Base-by-base conservation (phyloP, 768 basidiomycete genomes). In the Hortiboletus flavorubellus region DNA sequence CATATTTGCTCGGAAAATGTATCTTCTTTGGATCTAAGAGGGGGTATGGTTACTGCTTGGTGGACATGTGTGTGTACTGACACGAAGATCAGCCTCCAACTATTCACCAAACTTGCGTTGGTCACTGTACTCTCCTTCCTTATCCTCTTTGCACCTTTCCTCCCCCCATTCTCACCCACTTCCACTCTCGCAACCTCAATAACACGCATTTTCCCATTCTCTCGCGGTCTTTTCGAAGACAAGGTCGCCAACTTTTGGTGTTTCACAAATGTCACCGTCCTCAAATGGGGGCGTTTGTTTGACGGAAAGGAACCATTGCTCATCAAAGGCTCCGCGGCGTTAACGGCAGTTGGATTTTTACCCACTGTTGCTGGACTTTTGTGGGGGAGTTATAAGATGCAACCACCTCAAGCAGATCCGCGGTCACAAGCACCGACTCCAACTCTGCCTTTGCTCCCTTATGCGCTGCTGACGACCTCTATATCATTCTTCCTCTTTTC, bases 211-310 rank as follows among this genome's bases (percentile, higher is more conserved):
- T 98, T 98, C 68, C 95, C 95, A 0, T 93, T 98, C 67, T 79
- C 82, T 7, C 85, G 95, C 30, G 95, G 94, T 14, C 76, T 95
- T 3, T 95, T 95, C 64, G 93, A 96, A 67, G 93, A 96, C 74
- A 95, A 96, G 66, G 95, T 98, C 23, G 93, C 95, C 39, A 98
- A 98, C 68, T 91, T 96, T 67, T 98, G 95, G 95, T 97, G 95
- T 70, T 91, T 93, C 33, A 84, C 87, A 16, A 93, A 98, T 67
- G 86, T 95, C 23, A 61, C 66, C 9, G 72, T 89, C 14, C 69
- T 98, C 72, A 97, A 96, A 68, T 97, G 95, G 88, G 84, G 81
- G 46, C 69, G 70, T 30, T 23, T 59, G 11, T 72, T 70, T 33
- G 49, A 40, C 2, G 66, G 70, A 15, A 82, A 76, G 75, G 76